phyloP scores from a whole-genome alignment of 139 green algal species.

The Chlamydomonas sphaeroides region DNA sequence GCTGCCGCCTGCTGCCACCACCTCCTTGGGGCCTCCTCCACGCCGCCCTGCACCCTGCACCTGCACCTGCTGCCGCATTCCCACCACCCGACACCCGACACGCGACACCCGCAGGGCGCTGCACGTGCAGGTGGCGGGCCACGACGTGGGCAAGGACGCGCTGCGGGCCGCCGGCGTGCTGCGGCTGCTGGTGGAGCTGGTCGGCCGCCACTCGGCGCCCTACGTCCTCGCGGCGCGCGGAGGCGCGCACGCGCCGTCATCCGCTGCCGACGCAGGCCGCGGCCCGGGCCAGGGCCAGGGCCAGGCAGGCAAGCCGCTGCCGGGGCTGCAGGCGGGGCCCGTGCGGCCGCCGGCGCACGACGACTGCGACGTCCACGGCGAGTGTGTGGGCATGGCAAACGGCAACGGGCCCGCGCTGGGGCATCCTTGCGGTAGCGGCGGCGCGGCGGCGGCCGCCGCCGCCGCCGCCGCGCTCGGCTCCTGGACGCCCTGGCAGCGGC shows the following conservation, averaged over 20 bases:
- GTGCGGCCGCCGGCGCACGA: neutral
- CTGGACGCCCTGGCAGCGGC: conserved; percentile 34
- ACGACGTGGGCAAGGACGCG: conserved; percentile 46
- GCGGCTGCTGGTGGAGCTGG: conserved; percentile 17
- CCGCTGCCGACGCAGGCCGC: neutral
- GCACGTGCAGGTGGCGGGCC: conserved; percentile 47
- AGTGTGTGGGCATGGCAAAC: neutral
- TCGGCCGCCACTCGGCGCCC: conserved; percentile 19
- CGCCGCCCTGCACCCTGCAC: neutral
- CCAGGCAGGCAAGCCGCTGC: no score
- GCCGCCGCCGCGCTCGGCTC: neutral
- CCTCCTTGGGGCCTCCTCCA: no score
- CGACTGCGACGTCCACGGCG: neutral
- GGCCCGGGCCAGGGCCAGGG: no score
- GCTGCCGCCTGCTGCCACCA: no score
- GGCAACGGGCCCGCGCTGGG: no score
- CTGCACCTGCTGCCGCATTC: no score
- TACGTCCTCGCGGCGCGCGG: conserved; percentile 2
- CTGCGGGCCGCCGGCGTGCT: conserved; percentile 41
- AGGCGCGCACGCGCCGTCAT: neutral
- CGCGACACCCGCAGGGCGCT: conserved; percentile 33
- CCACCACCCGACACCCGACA: neutral
- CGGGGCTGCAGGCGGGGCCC: neutral
- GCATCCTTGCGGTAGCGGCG: no score
- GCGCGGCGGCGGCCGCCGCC: no score